Percentiles rank a stretch among this genome's conserved stretches.
phyloP scores from a whole-genome alignment of 2,329 filamentous ascomycete species.

The Ascochyta lentis region DNA sequence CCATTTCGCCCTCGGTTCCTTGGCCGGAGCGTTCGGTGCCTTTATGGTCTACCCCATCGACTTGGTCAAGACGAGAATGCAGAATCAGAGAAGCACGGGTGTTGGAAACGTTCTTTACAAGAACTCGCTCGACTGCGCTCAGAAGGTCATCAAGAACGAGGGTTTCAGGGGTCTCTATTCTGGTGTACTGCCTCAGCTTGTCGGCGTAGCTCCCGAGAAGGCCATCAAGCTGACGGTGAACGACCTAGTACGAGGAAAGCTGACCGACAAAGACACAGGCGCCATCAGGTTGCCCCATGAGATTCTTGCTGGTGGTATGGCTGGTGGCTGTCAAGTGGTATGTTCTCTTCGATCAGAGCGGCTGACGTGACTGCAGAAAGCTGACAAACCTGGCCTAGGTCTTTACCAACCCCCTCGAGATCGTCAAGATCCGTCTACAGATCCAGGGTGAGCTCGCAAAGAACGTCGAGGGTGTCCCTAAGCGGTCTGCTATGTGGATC shows the following conservation, averaged over 20 bases:
- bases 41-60: conserved; percentile 99
- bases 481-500: conserved; percentile 97
- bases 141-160: conserved; percentile 92
- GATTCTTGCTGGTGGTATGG: conserved; percentile 84
- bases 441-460: conserved; percentile 96
- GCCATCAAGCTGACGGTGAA: conserved; percentile 99
- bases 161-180: conserved; percentile 90
- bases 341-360: conserved; percentile 43
- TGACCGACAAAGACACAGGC: conserved; percentile 75
- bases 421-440: conserved; percentile 98
- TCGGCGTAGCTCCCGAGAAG: conserved; percentile 98
- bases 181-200: conserved; percentile 90
- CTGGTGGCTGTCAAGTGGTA: conserved; percentile 95
- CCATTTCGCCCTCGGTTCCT: conserved; percentile 86
- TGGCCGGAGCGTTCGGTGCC: conserved; percentile 95
- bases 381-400: conserved; percentile 61
- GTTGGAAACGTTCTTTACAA: conserved; percentile 92
- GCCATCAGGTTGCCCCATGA: conserved; percentile 75
- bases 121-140: conserved; percentile 94
- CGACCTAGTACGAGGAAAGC: conserved; percentile 80
- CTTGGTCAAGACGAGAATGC: conserved; percentile 96
- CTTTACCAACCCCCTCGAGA: conserved; percentile 97
- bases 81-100: conserved; percentile 83
- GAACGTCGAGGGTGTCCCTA: conserved; percentile 78
- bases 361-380: neutral